phyloP scores from a whole-genome alignment of 495 filamentous ascomycete genomes.

The Bryoglossum gracile region DNA sequence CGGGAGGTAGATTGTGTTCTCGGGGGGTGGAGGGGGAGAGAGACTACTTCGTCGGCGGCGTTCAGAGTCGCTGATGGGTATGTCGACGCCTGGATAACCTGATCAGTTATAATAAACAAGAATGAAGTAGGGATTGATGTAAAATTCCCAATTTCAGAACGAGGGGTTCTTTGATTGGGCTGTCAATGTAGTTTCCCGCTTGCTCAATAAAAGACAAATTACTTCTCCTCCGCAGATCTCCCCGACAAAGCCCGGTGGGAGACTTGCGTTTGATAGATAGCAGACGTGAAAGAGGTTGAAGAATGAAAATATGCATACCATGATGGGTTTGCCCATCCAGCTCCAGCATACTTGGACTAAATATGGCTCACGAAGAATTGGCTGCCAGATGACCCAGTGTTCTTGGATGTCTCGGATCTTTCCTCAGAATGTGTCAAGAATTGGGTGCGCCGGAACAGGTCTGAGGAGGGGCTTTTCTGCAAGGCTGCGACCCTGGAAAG shows the following conservation, averaged over 20 bases:
- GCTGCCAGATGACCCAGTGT: background rate
- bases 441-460: background rate
- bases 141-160: background rate
- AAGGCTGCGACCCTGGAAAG: slow-evolving; percentile 3
- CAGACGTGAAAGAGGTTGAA: too few relatives aligned
- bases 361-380: background rate
- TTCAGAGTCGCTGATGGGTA: slow-evolving; percentile 3
- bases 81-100: slow-evolving; percentile 18
- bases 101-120: slow-evolving; percentile 4
- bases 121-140: background rate
- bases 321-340: slow-evolving; percentile 22
- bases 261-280: background rate
- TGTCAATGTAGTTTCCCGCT: slow-evolving; percentile 7
- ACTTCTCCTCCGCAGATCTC: background rate
- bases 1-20: slow-evolving; percentile 35
- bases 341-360: slow-evolving; percentile 25
- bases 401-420: background rate
- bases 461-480: background rate
- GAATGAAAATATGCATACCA: slow-evolving; percentile 15
- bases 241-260: background rate
- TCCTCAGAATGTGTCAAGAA: background rate
- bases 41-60: slow-evolving; percentile 11
- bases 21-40: background rate
- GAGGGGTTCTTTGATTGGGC: slow-evolving; percentile 1
- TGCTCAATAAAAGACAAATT: slow-evolving; percentile 9